Evolutionary conservation across 2,329 filamentous ascomycete genomes (phyloP), one percentile per base, ranked within the genome.

Genomic region (Sodiomyces alkalinus): DNA sequence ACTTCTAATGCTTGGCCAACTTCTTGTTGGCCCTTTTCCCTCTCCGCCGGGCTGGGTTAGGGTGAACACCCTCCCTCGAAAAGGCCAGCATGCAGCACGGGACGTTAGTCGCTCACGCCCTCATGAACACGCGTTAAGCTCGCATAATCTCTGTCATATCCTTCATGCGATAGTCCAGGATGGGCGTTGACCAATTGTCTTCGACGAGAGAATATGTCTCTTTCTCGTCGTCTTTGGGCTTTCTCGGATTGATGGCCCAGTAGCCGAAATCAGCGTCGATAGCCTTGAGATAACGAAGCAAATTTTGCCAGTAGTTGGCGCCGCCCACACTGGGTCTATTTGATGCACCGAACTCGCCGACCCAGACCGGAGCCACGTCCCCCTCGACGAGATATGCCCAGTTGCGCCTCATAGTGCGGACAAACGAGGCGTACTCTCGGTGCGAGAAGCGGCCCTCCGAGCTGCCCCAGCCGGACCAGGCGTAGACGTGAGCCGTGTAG

Each of bases 401-500:
- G 47, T 76, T 76, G 35, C 58, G 47, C 16, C 62, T 56, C 74
- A 79, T 78, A 28, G 71, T 58, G 30, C 56, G 47, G 16, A 60
- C 64, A 42, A 80, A 79, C n/a, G 68, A 71, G 8, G 56, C 52
- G 45, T 78, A 80, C 17, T 53, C 53, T 5, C 74, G 64, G 46
- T 66, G 64, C 7, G 65, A 57, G 45, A 73, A 80, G 4, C 70
- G 63, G 3, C 70, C 69, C 17, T 59, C 64, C 35, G 58, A 45
- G 39, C 62, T 68, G 20, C 73, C 72, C 75, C 74, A 80, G 31
- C 75, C 74, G 11, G 71, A 77, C 74, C 74, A 80, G 18, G 60
- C 56, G 45, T 80, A 79, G 14, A 78, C 72, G 46, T 80, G 74
- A 3, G 70, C 64, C 33, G 71, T 74, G 52, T 79, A 80, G 18